A percentile compares a stretch with the other conserved stretches of the same genome.
These are phyloP conservation scores for Leccinellum rugosiceps DNA, from an alignment of 768 basidiomycete genomes.

Conservation along the genomic window DNA sequence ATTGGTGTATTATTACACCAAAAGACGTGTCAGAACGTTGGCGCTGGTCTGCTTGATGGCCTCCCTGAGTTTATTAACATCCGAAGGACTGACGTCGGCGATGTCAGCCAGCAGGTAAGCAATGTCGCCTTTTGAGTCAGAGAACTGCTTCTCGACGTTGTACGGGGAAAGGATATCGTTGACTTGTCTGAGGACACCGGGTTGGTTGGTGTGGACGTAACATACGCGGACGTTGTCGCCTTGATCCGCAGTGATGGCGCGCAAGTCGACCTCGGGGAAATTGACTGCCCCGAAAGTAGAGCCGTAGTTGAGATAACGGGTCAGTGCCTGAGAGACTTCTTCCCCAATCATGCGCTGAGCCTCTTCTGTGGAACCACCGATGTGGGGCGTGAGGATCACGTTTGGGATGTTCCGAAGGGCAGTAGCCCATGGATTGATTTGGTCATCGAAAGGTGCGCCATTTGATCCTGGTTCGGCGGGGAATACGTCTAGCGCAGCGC, in stretches of 20 bases:
- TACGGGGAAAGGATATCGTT: slow-evolving; percentile 92
- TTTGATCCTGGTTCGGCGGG: slow-evolving; percentile 92
- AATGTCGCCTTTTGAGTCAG: slow-evolving; percentile 91
- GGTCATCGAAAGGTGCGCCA: slow-evolving; percentile 85
- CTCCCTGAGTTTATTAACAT: slow-evolving; percentile 75
- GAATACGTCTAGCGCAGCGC: slow-evolving; percentile 89
- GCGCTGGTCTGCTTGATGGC: slow-evolving; percentile 74
- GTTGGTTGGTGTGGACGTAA: slow-evolving; percentile 93
- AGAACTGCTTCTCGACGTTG: slow-evolving; percentile 99
- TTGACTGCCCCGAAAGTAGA: slow-evolving; percentile 92
- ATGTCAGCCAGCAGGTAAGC: slow-evolving; percentile 99
- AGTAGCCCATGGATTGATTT: slow-evolving; percentile 82
- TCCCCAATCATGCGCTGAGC: slow-evolving; percentile 97
- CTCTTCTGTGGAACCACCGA: slow-evolving; percentile 98
- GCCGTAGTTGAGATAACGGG: slow-evolving; percentile 90
- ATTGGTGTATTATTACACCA: slow-evolving; percentile 45
- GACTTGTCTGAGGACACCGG: slow-evolving; percentile 91
- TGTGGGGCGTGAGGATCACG: slow-evolving; percentile 96
- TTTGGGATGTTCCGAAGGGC: slow-evolving; percentile 76
- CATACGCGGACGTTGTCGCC: slow-evolving; percentile 83
- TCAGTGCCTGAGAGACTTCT: slow-evolving; percentile 83
- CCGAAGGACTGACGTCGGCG: slow-evolving; percentile 77
- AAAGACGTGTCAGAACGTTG: slow-evolving; percentile 87
- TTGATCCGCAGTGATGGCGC: slow-evolving; percentile 85
- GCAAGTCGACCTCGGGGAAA: slow-evolving; percentile 97